phyloP scores from a whole-genome alignment of 768 basidiomycete species.

The Suillus discolor region DNA sequence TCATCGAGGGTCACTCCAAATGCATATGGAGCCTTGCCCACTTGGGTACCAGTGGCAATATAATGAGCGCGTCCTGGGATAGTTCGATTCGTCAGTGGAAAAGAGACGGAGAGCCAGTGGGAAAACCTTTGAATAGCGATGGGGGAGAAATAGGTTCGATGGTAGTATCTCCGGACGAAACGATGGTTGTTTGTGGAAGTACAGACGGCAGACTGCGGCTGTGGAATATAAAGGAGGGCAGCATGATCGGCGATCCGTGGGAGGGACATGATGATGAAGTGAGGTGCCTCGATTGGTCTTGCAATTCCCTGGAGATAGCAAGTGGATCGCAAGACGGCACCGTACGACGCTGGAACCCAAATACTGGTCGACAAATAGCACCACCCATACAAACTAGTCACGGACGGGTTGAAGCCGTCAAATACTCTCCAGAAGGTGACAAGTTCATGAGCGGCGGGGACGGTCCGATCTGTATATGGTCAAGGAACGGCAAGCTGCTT shows the following conservation, averaged over 20 bases:
- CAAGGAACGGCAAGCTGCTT: not conserved
- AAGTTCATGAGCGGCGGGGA: not conserved
- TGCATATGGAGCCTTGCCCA: not conserved
- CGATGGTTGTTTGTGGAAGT: not conserved
- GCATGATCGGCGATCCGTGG: not conserved
- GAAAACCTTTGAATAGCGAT: not conserved
- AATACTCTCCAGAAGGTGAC: not conserved
- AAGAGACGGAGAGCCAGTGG: not conserved
- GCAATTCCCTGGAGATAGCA: constrained; percentile 12
- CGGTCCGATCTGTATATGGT: not conserved
- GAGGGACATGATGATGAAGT: not conserved
- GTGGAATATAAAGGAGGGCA: not conserved
- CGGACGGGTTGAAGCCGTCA: not conserved
- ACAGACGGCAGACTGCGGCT: not conserved
- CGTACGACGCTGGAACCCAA: constrained; percentile 16
- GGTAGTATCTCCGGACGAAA: not conserved
- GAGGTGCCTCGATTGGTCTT: constrained; percentile 15
- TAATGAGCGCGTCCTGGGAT: not conserved
- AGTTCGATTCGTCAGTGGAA: not conserved
- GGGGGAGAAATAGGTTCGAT: rapidly evolving
- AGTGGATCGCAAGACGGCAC: constrained; percentile 10
- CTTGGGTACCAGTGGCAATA: not conserved
- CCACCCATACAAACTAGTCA: not conserved
- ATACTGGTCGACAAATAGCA: not conserved
- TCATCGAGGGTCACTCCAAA: not conserved